Percentiles rank a stretch among this genome's conserved stretches.
phyloP scores from a whole-genome alignment of 352 stramenopile genomes.

The Globisporangium nagaii region DNA sequence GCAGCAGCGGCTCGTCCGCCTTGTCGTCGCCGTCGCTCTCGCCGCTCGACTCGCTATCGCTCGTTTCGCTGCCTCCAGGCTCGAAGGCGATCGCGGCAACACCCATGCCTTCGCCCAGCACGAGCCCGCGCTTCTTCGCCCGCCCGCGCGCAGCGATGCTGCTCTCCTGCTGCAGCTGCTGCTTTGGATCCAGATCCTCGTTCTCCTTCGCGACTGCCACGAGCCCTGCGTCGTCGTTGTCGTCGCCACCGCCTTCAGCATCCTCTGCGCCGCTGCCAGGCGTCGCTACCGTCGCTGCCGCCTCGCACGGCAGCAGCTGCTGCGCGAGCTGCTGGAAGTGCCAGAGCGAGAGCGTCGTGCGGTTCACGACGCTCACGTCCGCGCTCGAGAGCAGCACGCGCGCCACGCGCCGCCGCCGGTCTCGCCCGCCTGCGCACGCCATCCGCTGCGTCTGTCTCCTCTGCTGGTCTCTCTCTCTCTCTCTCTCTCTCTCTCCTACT shows the following conservation, averaged over 20 bases:
- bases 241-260: not conserved
- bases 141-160: not conserved
- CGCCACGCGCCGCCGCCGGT: constrained; percentile 27
- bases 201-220: constrained; percentile 9
- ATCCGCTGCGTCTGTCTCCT: not conserved
- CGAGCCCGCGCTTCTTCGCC: constrained; percentile 14
- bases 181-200: not conserved
- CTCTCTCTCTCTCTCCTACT: not conserved
- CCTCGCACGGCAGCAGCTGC: constrained; percentile 31
- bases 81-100: constrained; percentile 43
- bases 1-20: not conserved
- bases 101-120: constrained; percentile 70
- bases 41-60: constrained; percentile 1
- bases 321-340: constrained; percentile 65
- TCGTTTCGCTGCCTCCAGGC: constrained; percentile 3
- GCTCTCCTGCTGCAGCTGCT: not conserved
- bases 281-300: not conserved
- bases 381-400: constrained; percentile 49
- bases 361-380: constrained; percentile 70
- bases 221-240: constrained; percentile 10
- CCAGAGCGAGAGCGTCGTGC: constrained; percentile 71
- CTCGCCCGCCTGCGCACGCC: not conserved
- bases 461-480: not conserved
- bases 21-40: constrained; percentile 6
- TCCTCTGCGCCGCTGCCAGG: not conserved